Evolutionary conservation across 2,329 filamentous ascomycete species (phyloP), one percentile per base, ranked within the genome.

Genomic region (Pseudogymnoascus sp.): DNA sequence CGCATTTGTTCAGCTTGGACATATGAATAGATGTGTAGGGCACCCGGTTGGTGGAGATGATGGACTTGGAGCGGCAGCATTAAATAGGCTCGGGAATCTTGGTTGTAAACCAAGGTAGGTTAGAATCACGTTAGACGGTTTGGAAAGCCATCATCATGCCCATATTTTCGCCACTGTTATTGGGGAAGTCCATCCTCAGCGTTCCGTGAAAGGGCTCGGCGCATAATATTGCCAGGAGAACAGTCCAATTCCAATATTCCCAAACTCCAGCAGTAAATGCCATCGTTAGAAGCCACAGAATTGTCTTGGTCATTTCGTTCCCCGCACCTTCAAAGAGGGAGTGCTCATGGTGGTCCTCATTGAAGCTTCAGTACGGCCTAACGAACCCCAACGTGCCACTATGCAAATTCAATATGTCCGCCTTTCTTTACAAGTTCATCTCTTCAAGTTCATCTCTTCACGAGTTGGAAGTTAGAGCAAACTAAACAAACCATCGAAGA

Each of bases 1-100:
- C 84, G 73, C 79, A 85, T 50, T 29, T 62, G 19, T 47, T 62
- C 37, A 62, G 50, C 50, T 56, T 56, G 29, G 50, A 56, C 10
- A 56, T 56, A 56, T 56, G 50, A 56, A 14, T 33, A 33, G 6
- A 33, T 56, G n/a, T 33, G 14, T 7, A 13, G 50, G 26, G 2
- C n/a, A n/a, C 6, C n/a, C 1, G 29, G 29, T 8, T 19, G 26
- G 31, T 14, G 10, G 26, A 56, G n/a, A 7, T 7, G 29, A 33
- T 33, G 50, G 7, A 33, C 19, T 33, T 56, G 50, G 29, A 33
- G 19, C n/a, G 7, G 26, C 10, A 33, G 16, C 50, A 56, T 56
- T 56, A 19, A 26, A 56, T 56, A 33, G 50, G 26, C 50, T 29
- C 7, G 24, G 14, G 7, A 7, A 29, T 29, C 14, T 47, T 26